Percentiles rank a stretch among this genome's conserved stretches.
Conservation (phyloP, 176 grass and related monocot species). For the Otatea glauca region DNA sequence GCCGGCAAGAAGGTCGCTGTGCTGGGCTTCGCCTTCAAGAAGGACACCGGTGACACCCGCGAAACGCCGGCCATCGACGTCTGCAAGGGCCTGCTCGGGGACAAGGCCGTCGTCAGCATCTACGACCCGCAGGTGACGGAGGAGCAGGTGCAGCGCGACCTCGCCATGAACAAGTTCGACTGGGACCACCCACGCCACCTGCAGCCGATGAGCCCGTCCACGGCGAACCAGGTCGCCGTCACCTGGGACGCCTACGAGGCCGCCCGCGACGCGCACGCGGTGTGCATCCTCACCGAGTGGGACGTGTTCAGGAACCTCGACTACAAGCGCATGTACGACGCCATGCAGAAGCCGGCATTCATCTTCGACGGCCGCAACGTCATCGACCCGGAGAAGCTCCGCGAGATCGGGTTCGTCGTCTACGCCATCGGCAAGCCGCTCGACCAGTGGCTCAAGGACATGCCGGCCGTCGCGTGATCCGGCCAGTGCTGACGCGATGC, state of each 20-base stretch:
- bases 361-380: conserved; percentile 63
- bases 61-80: conserved; percentile 60
- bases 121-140: conserved; percentile 80
- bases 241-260: conserved; percentile 53
- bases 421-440: conserved; percentile 59
- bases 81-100: conserved; percentile 46
- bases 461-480: conserved; percentile 41
- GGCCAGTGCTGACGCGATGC: too few relatives aligned
- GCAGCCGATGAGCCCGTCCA: conserved; percentile 60
- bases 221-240: conserved; percentile 25
- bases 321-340: conserved; percentile 51
- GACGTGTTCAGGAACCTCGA: conserved; percentile 53
- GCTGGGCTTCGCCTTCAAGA: too few relatives aligned
- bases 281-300: conserved; percentile 68
- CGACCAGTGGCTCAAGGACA: conserved; percentile 56
- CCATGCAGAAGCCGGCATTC: conserved; percentile 65
- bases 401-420: conserved; percentile 54
- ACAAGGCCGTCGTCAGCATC: conserved; percentile 64
- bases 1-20: conserved; percentile 52
- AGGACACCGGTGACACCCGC: conserved; percentile 46
- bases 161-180: conserved; percentile 79
- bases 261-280: conserved; percentile 40
- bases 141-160: conserved; percentile 73
- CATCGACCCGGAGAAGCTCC: conserved; percentile 47
- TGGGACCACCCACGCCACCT: conserved; percentile 84